Evolutionary conservation across 345 rosid species (phyloP), one percentile per base, ranked within the genome.

Genomic region (Schrenkiella parvula): DNA sequence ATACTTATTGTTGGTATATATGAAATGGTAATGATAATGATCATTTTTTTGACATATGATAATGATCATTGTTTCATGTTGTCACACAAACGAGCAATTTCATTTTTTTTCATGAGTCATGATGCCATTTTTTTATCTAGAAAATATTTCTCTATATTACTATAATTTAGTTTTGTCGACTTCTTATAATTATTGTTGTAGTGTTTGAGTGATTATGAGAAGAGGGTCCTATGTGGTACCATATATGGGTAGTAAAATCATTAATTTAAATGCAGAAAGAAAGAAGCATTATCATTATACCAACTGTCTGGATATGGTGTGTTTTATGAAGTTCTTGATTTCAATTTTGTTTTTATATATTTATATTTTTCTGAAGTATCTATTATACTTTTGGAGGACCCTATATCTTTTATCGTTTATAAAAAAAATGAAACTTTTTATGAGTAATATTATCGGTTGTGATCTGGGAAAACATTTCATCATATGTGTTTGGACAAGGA

Each of bases 251-350:
- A 25, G 48, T 57, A 31, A 29, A 23, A 67, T 66, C 63, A 68
- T 59, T 68, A 41, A 4, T 66, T 48, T 12, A 48, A 28, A 47
- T 58, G 68, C 71, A 66, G 62, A 58, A 74, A 59, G 63, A 57
- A 47, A 37, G 18, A 65, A 48, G 66, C 78, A 57, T 37, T 37
- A 73, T 74, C 59, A 74, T 59, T 50, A 32, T 51, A 68, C 56
- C 79, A 68, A 39, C 68, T 68, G 73, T 68, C 63, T 60, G 60
- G 68, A 50, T 66, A 66, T 66, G 62, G 73, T 74, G 63, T 60
- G 63, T 68, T 68, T 75, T 23, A 68, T 68, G 56, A 75, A 50
- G 19, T 29, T 61, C 23, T 75, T 67, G 69, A 59, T 67, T 52
- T 18, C 13, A 68, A 39, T 19, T 42, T 67, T 50, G 12, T 15